These are phyloP conservation scores for Arachis monticola DNA, from an alignment of 331 rosid species.

Conservation along the genomic window DNA sequence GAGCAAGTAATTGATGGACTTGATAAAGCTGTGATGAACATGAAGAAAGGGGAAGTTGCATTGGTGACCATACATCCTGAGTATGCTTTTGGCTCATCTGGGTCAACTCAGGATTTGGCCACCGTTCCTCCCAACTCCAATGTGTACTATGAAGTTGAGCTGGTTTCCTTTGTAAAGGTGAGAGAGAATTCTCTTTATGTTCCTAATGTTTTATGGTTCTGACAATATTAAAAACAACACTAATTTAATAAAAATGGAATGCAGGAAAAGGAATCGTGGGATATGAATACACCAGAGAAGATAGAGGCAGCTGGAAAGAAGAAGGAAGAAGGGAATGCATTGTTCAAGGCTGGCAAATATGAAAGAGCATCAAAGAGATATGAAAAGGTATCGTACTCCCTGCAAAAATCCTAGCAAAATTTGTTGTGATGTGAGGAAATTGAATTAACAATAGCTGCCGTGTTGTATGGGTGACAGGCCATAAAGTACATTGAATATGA, in stretches of 20 bases:
- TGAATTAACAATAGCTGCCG: not conserved
- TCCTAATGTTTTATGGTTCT: not conserved
- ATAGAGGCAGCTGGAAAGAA: slow-evolving; percentile 56
- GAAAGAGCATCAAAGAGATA: slow-evolving; percentile 52
- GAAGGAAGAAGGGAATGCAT: slow-evolving; percentile 54
- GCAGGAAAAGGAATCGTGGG: slow-evolving; percentile 57
- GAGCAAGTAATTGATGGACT: slow-evolving; percentile 96
- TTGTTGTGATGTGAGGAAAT: not conserved
- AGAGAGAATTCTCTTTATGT: slow-evolving; percentile 1
- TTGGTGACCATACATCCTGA: slow-evolving; percentile 71
- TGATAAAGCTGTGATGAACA: slow-evolving; percentile 74
- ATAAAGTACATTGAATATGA: slow-evolving; percentile 69
- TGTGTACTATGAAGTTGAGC: slow-evolving; percentile 75
- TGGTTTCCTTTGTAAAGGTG: slow-evolving; percentile 80
- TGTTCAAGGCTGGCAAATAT: slow-evolving; percentile 48
- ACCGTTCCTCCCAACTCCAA: slow-evolving; percentile 79
- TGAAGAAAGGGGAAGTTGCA: slow-evolving; percentile 95
- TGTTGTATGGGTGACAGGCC: slow-evolving; percentile 53
- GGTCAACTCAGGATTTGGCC: slow-evolving; percentile 68
- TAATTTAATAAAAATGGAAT: not conserved
- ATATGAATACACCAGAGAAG: slow-evolving; percentile 43
- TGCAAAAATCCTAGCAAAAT: not conserved
- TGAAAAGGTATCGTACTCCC: slow-evolving; percentile 40
- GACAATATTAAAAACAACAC: not conserved
- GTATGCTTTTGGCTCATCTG: slow-evolving; percentile 78